Percentiles rank a stretch among this genome's conserved stretches.
phyloP scores from a whole-genome alignment of 1,284 basidiomycete genomes.

The Cutaneotrichosporon curvatum region DNA sequence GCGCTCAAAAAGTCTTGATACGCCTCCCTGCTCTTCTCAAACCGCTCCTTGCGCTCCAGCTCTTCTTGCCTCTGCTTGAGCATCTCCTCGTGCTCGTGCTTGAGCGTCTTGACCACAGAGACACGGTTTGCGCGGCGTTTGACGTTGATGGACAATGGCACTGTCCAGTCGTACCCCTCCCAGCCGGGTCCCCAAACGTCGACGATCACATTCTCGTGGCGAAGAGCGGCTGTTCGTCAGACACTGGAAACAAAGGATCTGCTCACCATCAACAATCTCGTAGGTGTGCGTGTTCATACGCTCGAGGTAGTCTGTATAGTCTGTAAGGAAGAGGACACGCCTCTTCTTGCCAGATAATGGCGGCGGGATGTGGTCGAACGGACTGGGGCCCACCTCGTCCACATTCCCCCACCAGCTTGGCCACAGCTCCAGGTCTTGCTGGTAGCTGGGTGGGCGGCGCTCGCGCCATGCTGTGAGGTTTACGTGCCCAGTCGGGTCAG shows the following conservation, averaged over 20 bases:
- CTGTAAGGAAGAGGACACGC: constrained; percentile 43
- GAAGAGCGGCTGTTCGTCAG: constrained; percentile 30
- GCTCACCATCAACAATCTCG: constrained; percentile 41
- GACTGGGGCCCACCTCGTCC: constrained; percentile 37
- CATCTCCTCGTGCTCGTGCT: constrained; percentile 8
- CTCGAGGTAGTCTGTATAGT: constrained; percentile 43
- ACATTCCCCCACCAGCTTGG: constrained; percentile 39
- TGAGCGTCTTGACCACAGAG: constrained; percentile 21
- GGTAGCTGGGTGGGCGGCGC: neutral
- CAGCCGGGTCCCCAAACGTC: constrained; percentile 47
- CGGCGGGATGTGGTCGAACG: constrained; percentile 34
- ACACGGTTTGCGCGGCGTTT: constrained; percentile 30
- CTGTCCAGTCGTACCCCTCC: constrained; percentile 36
- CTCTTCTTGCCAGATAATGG: constrained; percentile 12
- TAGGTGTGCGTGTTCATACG: constrained; percentile 46
- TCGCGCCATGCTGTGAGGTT: neutral
- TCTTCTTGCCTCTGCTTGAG: too few relatives aligned
- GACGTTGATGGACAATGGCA: constrained; percentile 40
- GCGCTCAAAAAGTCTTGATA: too few relatives aligned
- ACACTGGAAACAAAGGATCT: neutral
- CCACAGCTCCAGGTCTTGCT: constrained; percentile 16
- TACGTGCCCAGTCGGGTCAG: neutral
- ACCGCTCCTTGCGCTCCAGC: too few relatives aligned
- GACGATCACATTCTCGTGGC: constrained; percentile 37
- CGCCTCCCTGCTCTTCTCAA: too few relatives aligned